Evolutionary conservation across 345 rosid genomes (phyloP).

Genomic region (Citrus sp.): DNA sequence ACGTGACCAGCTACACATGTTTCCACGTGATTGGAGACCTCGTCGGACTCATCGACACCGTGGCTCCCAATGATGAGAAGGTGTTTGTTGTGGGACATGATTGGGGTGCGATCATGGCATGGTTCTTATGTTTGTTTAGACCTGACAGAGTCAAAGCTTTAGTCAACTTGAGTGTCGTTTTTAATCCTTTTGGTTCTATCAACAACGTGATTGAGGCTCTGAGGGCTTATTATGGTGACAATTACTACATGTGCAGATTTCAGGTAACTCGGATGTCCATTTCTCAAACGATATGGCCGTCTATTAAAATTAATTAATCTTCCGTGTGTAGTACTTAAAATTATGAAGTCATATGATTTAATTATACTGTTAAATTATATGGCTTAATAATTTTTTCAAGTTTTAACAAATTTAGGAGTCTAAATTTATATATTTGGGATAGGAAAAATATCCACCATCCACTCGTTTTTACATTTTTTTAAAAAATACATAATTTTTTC

Average conservation of each 20-base stretch:
- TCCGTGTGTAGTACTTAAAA: no score
- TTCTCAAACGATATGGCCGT: no score
- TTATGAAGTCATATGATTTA: no score
- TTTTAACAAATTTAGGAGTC: no score
- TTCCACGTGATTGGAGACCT: constrained; percentile 56
- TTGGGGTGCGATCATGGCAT: constrained; percentile 64
- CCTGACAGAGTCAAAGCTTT: constrained; percentile 66
- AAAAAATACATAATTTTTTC: no score
- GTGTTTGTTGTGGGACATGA: constrained; percentile 75
- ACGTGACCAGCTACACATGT: constrained; percentile 39
- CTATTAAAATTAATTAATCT: no score
- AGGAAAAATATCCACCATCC: no score
- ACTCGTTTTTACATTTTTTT: no score
- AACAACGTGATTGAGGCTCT: constrained; percentile 27
- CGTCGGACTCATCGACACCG: constrained; percentile 39
- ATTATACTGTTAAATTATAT: no score
- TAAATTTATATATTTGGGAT: no score
- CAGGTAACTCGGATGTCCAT: constrained; percentile 34
- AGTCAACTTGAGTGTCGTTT: constrained; percentile 49
- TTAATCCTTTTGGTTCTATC: constrained; percentile 17
- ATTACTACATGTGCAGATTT: constrained; percentile 76
- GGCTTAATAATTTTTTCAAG: no score
- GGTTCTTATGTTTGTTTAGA: constrained; percentile 51
- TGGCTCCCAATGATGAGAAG: constrained; percentile 32
- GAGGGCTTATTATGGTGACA: constrained; percentile 50